These are phyloP conservation scores for Didymella arachidicola DNA, from an alignment of 2,329 filamentous ascomycete species.

Conservation along the genomic window DNA sequence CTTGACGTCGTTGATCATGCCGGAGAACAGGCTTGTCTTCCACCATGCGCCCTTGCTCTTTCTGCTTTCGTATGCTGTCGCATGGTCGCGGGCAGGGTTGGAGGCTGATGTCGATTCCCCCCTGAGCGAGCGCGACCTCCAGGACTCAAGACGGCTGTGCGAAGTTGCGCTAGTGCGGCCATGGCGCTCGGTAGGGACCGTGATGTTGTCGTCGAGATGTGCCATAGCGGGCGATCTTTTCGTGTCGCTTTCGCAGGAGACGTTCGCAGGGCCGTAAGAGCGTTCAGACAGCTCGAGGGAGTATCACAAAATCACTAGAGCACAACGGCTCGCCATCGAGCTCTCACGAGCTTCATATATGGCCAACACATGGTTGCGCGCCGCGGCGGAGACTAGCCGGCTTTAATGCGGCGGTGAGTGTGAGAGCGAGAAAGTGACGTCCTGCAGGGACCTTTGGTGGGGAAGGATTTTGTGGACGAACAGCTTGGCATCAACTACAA, in stretches of 20 bases:
- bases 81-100: slow-evolving; percentile 29
- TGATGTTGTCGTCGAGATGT: slow-evolving; percentile 32
- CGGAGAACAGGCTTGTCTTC: slow-evolving; percentile 76
- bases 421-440: slow-evolving; percentile 4
- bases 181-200: slow-evolving; percentile 29
- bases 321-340: slow-evolving; percentile 5
- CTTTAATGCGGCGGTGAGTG: slow-evolving; percentile 9
- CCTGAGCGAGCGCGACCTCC: not conserved
- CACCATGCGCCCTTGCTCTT: slow-evolving; percentile 65
- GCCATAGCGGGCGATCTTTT: slow-evolving; percentile 15
- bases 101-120: not conserved
- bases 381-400: slow-evolving; percentile 17
- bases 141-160: not conserved
- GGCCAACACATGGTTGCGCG: not conserved
- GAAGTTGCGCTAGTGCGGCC: slow-evolving; percentile 21
- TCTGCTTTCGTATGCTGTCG: slow-evolving; percentile 17
- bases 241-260: not conserved
- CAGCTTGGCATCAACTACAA: slow-evolving; percentile 7
- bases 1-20: slow-evolving; percentile 80
- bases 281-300: not conserved
- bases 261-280: not conserved
- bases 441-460: slow-evolving; percentile 12
- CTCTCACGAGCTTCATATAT: slow-evolving; percentile 9
- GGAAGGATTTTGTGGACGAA: slow-evolving; percentile 6
- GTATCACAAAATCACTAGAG: not conserved